These are phyloP conservation scores for Gaillardinia entomophila DNA, from an alignment of 805 yeast genomes.

Conservation along the genomic window DNA sequence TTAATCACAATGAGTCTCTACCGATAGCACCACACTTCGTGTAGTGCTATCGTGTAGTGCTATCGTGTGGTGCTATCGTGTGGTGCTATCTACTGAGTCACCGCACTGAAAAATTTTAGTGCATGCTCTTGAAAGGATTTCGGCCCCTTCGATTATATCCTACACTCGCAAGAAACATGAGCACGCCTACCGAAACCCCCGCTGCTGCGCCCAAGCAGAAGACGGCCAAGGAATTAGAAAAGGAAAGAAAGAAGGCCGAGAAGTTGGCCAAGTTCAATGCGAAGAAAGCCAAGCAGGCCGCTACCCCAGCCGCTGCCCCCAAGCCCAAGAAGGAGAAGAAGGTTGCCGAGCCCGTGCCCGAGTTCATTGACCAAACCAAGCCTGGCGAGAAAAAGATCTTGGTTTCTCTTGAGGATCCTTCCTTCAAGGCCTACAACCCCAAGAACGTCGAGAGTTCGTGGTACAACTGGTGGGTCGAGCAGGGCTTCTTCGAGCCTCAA, in stretches of 20 bases:
- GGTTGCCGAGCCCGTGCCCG: slow-evolving; percentile 70
- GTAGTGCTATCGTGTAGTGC: no score
- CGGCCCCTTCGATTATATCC: background rate
- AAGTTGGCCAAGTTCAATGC: slow-evolving; percentile 84
- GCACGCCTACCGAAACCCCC: slow-evolving; percentile 6
- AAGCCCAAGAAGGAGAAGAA: slow-evolving; percentile 68
- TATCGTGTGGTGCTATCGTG: no score
- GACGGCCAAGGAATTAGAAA: slow-evolving; percentile 77
- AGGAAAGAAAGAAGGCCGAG: slow-evolving; percentile 84
- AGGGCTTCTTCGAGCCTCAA: slow-evolving; percentile 86
- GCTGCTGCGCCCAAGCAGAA: slow-evolving; percentile 39
- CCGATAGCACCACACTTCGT: no score
- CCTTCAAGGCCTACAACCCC: slow-evolving; percentile 92
- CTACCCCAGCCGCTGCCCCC: slow-evolving; percentile 35
- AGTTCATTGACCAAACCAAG: slow-evolving; percentile 74
- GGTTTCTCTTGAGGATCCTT: slow-evolving; percentile 83
- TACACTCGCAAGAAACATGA: background rate
- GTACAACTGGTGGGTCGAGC: slow-evolving; percentile 95
- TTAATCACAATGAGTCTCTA: no score
- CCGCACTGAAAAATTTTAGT: background rate
- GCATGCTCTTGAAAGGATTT: background rate
- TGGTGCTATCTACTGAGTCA: no score
- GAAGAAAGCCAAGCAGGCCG: slow-evolving; percentile 59
- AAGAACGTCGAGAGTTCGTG: slow-evolving; percentile 91
- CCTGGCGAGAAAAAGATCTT: slow-evolving; percentile 90